phyloP scores from a whole-genome alignment of 371 early-diverging fungal genomes.

The Actinomucor elegans region DNA sequence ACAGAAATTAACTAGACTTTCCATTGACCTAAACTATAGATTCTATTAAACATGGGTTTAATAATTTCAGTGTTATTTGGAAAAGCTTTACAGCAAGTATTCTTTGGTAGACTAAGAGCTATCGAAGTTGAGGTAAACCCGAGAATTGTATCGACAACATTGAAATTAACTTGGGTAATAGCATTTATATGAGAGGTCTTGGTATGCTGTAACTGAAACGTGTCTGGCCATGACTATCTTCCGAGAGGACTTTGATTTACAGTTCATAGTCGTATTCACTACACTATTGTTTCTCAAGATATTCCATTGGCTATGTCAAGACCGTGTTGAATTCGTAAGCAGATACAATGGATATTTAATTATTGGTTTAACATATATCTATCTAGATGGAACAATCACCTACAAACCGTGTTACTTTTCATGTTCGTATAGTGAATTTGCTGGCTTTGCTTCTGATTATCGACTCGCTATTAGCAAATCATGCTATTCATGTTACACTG shows the following conservation, averaged over 20 bases:
- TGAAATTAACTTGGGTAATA: too few species aligned
- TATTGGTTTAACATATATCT: too few species aligned
- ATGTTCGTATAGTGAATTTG: conserved; percentile 68
- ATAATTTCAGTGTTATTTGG: conserved; percentile 77
- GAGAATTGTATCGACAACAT: too few species aligned
- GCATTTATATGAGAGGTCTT: conserved; percentile 93
- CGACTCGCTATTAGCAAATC: conserved; percentile 49
- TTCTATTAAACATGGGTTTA: conserved; percentile 80
- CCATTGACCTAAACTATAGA: conserved; percentile 36
- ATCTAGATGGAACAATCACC: conserved; percentile 87
- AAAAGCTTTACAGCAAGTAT: conserved; percentile 70
- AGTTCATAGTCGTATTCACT: conserved; percentile 80
- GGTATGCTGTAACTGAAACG: conserved; percentile 96
- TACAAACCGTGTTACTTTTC: conserved; percentile 58
- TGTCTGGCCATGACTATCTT: conserved; percentile 95
- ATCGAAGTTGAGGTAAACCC: conserved; percentile 91
- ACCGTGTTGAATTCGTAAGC: conserved; percentile 90
- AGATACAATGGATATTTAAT: background rate
- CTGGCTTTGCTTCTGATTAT: conserved; percentile 9
- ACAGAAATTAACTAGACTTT: background rate
- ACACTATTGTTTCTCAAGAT: conserved; percentile 86
- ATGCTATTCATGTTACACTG: conserved; percentile 65
- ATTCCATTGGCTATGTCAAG: conserved; percentile 94
- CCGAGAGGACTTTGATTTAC: conserved; percentile 90
- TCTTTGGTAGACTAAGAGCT: conserved; percentile 90